Evolutionary conservation across 2,329 filamentous ascomycete genomes (phyloP), one percentile per base, ranked within the genome.

Genomic region (Mariannaea elegans): DNA sequence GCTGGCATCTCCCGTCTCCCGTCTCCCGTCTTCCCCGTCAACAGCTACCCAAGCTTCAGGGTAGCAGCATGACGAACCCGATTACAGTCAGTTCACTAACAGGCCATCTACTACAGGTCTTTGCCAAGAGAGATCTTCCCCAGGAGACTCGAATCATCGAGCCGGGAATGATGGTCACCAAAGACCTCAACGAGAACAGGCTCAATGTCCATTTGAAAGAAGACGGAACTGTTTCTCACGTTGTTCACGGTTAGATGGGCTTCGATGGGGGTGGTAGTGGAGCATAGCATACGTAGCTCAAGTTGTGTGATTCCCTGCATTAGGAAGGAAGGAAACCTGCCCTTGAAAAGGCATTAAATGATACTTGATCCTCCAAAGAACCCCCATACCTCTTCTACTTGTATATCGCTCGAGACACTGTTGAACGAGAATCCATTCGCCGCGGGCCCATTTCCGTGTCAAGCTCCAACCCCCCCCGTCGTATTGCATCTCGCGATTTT

Each of bases 121-220:
- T 89, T 70, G 84, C 82, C 74, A 87, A 84, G 74, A 78, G 77
- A 42, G 85, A 89, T 21, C 80, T 89, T 16, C 87, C 87, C 7
- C 67, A 86, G 72, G 66, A 81, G 69, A 80, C 80, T 36, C 82
- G 87, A 63, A 75, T 90, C 66, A 83, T 89, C 68, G 68, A 82
- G 72, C 85, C 85, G 0, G 84, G 84, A 49, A 73, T 73, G 71
- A 84, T 87, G 75, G 81, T 87, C 19, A 88, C 86, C 55, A 85
- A 79, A 73, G 87, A 89, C 68, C 82, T 82, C 69, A 73, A 76
- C 1, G 77, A 81, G 47, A 76, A 83, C 56, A 78, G 87, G 39
- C 77, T 90, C 62, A 89, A 89, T 59, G 79, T 90, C 19, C 81
- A 87, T 64, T 70, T 89, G 51, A 81, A 82, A 58, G 83, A 87